A percentile compares a stretch with the other conserved stretches of the same genome.
These are phyloP conservation scores for Baeospora myosura DNA, from an alignment of 1,284 basidiomycete genomes.

Conservation along the genomic window DNA sequence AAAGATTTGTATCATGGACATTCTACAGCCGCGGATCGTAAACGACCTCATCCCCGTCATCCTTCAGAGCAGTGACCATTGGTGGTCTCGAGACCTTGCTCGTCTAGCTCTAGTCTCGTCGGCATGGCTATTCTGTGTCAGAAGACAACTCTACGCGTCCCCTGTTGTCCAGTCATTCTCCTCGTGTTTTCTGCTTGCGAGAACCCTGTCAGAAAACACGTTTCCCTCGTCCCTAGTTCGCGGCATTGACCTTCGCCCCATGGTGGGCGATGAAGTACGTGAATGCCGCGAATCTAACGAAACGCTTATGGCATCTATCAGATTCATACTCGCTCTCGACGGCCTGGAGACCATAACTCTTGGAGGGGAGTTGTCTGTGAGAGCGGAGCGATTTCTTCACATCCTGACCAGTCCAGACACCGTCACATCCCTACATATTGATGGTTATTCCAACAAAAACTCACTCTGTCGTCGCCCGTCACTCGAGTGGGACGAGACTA, in stretches of 20 bases:
- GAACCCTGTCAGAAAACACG: constrained; percentile 30
- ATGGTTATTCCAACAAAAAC: constrained; percentile 27
- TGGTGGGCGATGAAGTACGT: no score
- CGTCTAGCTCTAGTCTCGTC: constrained; percentile 40
- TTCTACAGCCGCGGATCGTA: constrained; percentile 24
- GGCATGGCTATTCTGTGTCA: constrained; percentile 36
- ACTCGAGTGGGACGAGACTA: constrained; percentile 34
- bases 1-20: not conserved
- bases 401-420: constrained; percentile 30
- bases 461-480: constrained; percentile 22
- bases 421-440: constrained; percentile 37
- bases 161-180: constrained; percentile 35
- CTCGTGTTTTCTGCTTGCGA: constrained; percentile 34
- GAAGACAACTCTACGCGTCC: constrained; percentile 37
- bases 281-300: no score
- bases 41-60: constrained; percentile 49
- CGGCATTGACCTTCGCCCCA: not conserved
- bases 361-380: constrained; percentile 39
- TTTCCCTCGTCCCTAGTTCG: not conserved
- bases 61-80: constrained; percentile 39
- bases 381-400: constrained; percentile 40
- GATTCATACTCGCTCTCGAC: no score
- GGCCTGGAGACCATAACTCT: constrained; percentile 33
- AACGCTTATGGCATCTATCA: no score
- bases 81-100: constrained; percentile 47